phyloP scores from a whole-genome alignment of 75 land plant species.

The Sequoia sempervirens region DNA sequence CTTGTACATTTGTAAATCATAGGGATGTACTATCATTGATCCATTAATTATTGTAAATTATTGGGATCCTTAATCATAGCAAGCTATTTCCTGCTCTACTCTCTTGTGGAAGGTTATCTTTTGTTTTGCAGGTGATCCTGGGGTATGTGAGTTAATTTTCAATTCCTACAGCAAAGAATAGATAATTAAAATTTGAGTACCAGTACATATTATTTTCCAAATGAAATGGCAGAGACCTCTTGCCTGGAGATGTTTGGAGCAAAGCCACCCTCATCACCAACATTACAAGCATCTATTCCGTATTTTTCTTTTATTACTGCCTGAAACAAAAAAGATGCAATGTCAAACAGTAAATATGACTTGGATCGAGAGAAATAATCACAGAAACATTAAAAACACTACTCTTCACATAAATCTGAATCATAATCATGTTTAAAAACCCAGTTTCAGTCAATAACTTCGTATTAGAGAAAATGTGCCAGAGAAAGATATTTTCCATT shows the following conservation, averaged over 20 bases:
- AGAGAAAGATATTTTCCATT: not conserved
- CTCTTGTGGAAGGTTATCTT: no score
- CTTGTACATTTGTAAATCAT: no score
- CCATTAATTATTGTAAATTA: no score
- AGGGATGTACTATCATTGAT: no score
- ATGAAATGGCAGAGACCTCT: conserved; percentile 9
- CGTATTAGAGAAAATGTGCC: not conserved
- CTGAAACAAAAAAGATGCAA: conserved; percentile 32
- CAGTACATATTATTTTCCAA: not conserved
- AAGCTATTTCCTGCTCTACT: no score
- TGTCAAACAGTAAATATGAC: not conserved
- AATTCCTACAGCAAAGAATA: not conserved
- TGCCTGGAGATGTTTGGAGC: conserved; percentile 95
- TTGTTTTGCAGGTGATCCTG: no score
- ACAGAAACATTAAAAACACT: not conserved
- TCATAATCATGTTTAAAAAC: not conserved
- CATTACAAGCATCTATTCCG: conserved; percentile 92
- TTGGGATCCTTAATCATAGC: no score
- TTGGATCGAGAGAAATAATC: not conserved
- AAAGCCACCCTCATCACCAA: conserved; percentile 97
- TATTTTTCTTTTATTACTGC: conserved; percentile 81
- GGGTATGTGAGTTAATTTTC: no score
- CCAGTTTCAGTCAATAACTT: not conserved
- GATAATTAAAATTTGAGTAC: not conserved
- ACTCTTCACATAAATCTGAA: not conserved